Base-by-base conservation (phyloP, 2,329 filamentous ascomycete genomes). In the Alternaria hordeiaustralica region DNA sequence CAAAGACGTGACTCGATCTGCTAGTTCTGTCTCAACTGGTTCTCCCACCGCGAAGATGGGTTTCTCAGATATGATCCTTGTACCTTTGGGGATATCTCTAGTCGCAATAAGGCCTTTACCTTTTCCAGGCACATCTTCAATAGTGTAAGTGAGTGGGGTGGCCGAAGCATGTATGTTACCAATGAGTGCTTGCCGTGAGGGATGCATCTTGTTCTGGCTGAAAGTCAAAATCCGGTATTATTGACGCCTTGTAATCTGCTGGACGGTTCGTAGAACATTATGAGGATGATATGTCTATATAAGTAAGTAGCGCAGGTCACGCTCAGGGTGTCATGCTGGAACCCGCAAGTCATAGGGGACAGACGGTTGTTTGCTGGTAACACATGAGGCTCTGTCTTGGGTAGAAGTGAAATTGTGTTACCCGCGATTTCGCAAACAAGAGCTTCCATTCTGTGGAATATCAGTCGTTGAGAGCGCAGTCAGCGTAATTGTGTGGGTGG, bases 51-150 rank as follows among this genome's bases (percentile, higher is more conserved):
- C 80, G 65, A 84, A 70, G 45, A 83, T 65, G 1, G 82, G 77
- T 10, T 71, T 61, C 71, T 84, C 82, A 21, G 70, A 77, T 21
- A 84, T 66, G 55, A 84, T 80, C n/a, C 78, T 72, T 11, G 78
- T 82, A 44, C 81, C 82, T 55, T 69, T 78, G 3, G 72, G 62
- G 55, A 84, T 82, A 45, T 77, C 63, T n/a, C 60, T 54, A 6
- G 45, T 73, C 7, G 82, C 81, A 46, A 84, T 60, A 7, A 84
- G 71, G 13, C 81, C 81, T 74, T 78, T 78, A 5, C 82, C 82
- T 71, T 80, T 82, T 18, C 75, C 80, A n/a, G 68, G 63, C 9
- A 72, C 47, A 49, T 67, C 65, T 63, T 45, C 8, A 3, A 72
- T 8, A n/a, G 54, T 28, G 46, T 66, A 13, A 7, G 2, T 33